A percentile compares a stretch with the other conserved stretches of the same genome.
These are phyloP conservation scores for Dendrothele bispora DNA, from an alignment of 768 basidiomycete species.

Conservation along the genomic window DNA sequence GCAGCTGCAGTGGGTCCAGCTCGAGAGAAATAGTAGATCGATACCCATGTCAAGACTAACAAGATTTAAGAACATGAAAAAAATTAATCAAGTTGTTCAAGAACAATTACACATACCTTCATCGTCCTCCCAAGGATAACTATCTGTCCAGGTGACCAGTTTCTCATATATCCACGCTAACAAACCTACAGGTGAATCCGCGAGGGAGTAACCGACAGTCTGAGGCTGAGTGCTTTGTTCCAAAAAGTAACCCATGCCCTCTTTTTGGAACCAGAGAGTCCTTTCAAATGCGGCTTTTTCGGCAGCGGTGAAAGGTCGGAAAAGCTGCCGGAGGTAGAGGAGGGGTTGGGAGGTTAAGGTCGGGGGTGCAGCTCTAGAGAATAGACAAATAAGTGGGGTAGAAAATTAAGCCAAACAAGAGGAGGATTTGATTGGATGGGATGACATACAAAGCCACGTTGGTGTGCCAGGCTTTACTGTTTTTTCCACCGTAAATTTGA, in stretches of 20 bases:
- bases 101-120: slow-evolving; percentile 29
- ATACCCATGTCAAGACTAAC: slow-evolving; percentile 60
- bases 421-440: not conserved
- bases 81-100: not conserved
- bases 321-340: slow-evolving; percentile 9
- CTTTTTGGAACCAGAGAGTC: slow-evolving; percentile 5
- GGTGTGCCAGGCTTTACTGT: slow-evolving; percentile 33
- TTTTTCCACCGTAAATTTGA: slow-evolving; percentile 21
- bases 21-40: slow-evolving; percentile 58
- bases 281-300: slow-evolving; percentile 34
- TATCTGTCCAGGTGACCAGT: slow-evolving; percentile 32
- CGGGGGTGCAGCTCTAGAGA: not conserved
- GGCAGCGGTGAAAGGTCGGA: slow-evolving; percentile 8
- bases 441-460: slow-evolving; percentile 26
- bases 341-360: not conserved
- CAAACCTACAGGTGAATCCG: slow-evolving; percentile 44
- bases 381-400: not conserved
- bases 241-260: slow-evolving; percentile 24
- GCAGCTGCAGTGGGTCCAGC: slow-evolving; percentile 57
- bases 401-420: too few relatives aligned
- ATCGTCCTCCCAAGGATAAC: slow-evolving; percentile 38
- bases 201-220: slow-evolving; percentile 38
- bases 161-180: slow-evolving; percentile 39
- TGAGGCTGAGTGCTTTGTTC: slow-evolving; percentile 33
- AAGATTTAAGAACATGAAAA: too few relatives aligned